Base-by-base conservation (phyloP, 1,139 yeast genomes). In the Lodderomyces jiufengensis region DNA sequence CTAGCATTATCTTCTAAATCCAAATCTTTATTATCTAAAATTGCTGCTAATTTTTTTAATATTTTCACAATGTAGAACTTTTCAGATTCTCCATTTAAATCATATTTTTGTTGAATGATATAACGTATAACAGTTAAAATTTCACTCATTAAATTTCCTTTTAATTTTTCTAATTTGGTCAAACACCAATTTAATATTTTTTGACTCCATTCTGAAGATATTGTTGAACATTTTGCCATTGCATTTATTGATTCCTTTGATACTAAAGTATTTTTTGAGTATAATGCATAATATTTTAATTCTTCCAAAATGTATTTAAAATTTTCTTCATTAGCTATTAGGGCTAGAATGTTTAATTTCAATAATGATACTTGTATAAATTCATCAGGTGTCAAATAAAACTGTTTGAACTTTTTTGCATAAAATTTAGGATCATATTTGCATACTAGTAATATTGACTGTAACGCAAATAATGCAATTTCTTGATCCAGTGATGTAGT, bases 51-150 rank as follows among this genome's bases (percentile, higher is more conserved):
- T 32, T 57, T 59, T 36, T 60, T 61, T 3, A 67, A 63, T 2
- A 73, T 68, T 31, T 57, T 61, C 15, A 57, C 49, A 4, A 52
- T 57, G 24, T 54, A 49, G 44, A 44, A 61, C 39, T 42, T 42
- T 59, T 66, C 36, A 61, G 57, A 34, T 9, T 36, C 41, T 12
- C 45, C 41, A 1, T 39, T 40, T 16, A 41, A 37, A 21, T 49
- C 54, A 43, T 56, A 60, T 36, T 57, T 65, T 34, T 73, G 77
- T 54, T 88, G 95, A 26, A 90, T 76, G 42, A 90, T 61, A 43
- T 73, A 77, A 27, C 97, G 69, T 13, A 90, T 70, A 2, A 83
- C 84, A 11, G 82, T 74, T 5, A 86, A 67, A 28, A 84, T 63
- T 44, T 84, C 87, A 34, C 77, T 72, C 29, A 77, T 64, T 7